phyloP scores from a whole-genome alignment of 2,329 filamentous ascomycete genomes.

The Paraconiothyrium sp. region DNA sequence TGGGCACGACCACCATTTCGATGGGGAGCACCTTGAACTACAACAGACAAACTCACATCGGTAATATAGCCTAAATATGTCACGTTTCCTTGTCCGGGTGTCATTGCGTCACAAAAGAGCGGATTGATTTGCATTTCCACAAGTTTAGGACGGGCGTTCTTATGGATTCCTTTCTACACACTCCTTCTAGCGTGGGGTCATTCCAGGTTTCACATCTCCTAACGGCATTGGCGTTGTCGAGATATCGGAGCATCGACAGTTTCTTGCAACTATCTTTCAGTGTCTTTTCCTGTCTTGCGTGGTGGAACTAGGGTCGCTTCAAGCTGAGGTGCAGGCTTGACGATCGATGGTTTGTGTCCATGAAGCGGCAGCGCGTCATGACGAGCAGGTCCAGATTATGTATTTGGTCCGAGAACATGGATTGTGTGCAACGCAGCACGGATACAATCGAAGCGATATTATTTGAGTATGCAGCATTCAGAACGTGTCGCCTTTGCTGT shows the following conservation, averaged over 20 bases:
- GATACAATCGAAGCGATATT: constrained; percentile 23
- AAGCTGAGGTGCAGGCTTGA: not conserved
- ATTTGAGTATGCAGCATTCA: constrained; percentile 25
- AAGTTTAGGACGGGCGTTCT: constrained; percentile 30
- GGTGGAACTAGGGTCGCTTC: not conserved
- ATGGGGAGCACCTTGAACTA: constrained; percentile 33
- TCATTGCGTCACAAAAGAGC: constrained; percentile 24
- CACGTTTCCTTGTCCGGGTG: constrained; percentile 10
- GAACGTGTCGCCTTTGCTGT: not conserved
- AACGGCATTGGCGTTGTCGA: constrained; percentile 24
- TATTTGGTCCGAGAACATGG: constrained; percentile 14
- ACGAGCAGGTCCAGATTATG: constrained; percentile 15
- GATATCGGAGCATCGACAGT: constrained; percentile 13
- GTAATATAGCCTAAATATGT: constrained; percentile 19
- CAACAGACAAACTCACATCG: constrained; percentile 36
- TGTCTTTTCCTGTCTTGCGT: constrained; percentile 13
- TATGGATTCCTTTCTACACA: constrained; percentile 38
- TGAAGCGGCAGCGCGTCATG: constrained; percentile 5
- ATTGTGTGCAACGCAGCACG: constrained; percentile 9
- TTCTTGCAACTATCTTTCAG: constrained; percentile 14
- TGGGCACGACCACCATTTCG: constrained; percentile 51
- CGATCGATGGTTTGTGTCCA: not conserved
- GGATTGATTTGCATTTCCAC: constrained; percentile 22
- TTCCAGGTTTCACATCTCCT: constrained; percentile 18
- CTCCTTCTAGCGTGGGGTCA: constrained; percentile 38